Percentiles rank a stretch among this genome's conserved stretches.
Conservation (phyloP, 2,329 filamentous ascomycete species). For the Truncatella angustata region DNA sequence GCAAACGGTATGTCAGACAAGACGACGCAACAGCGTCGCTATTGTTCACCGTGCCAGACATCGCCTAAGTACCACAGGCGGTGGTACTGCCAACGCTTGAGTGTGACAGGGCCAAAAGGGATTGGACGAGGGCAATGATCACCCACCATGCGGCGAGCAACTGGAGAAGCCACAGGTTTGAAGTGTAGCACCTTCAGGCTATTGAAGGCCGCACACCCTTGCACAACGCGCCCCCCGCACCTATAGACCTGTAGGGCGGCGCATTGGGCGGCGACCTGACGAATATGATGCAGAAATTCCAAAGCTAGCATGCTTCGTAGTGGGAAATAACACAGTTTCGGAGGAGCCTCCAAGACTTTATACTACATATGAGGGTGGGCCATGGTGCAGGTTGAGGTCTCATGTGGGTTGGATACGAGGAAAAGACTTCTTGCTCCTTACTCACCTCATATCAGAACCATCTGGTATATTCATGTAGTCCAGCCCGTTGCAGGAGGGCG, state of each 20-base stretch:
- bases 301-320: background rate
- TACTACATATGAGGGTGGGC: background rate
- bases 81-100: constrained; percentile 45
- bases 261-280: constrained; percentile 18
- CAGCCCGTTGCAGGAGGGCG: constrained; percentile 46
- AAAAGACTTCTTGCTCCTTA: constrained; percentile 23
- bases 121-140: constrained; percentile 38
- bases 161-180: constrained; percentile 31
- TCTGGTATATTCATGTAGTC: constrained; percentile 53
- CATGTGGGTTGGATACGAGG: no score
- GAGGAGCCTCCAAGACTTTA: background rate
- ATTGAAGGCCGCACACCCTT: constrained; percentile 33
- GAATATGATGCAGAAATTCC: background rate
- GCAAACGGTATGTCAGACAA: constrained; percentile 27
- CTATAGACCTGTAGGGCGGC: constrained; percentile 19
- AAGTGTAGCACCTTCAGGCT: no score
- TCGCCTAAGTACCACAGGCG: constrained; percentile 28
- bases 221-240: constrained; percentile 22
- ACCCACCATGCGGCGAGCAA: constrained; percentile 34
- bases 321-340: no score
- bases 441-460: constrained; percentile 55
- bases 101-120: constrained; percentile 41
- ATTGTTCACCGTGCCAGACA: constrained; percentile 33
- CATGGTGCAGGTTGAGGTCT: no score
- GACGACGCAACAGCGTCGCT: constrained; percentile 33